Base-by-base conservation (phyloP, 2,329 filamentous ascomycete genomes). In the Aspergillus alliaceus region DNA sequence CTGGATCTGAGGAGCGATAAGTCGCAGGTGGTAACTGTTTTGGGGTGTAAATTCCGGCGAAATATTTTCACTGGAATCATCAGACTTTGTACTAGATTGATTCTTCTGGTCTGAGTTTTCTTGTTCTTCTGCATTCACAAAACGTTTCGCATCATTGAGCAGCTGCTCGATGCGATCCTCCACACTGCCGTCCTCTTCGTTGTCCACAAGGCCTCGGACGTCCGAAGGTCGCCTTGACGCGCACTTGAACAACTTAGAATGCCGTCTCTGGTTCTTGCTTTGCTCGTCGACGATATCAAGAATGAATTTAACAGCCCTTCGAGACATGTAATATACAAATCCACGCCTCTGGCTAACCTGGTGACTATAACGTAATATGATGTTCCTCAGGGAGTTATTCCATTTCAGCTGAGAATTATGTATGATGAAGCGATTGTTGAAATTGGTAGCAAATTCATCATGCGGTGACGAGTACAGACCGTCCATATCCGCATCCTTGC, bases 321-420 rank as follows among this genome's bases (percentile, higher is more conserved):
- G 86, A 11, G 96, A 98, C 77, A 98, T 89, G 75, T 99, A 99
- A 78, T 99, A 99, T 29, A 99, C 88, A 70, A 99, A 98, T 52
- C 95, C 96, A 64, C 95, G 87, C 51, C 95, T 86, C 75, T 99
- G 96, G 71, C 93, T 92, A 68, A 96, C 95, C 79, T 99, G 95
- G 70, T 99, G 95, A 61, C 95, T 96, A 73, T 99, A 99, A 24
- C 95, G 90, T 39, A 99, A 84, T 50, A 99, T 95, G 67, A 97
- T 97, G 70, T 99, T 98, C 58, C 95, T 87, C 35, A 99, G 78
- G 11, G 93, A 86, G 67, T 99, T 99, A 78, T 96, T 98, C 95
- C 95, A 99, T 75, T 99, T 99, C 56, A 99, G 80, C 69, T 99
- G 95, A 71, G 96, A 85, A 67, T 99, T 99, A 79, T 99, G 95